Percentiles rank a stretch among this genome's conserved stretches.
phyloP scores from a whole-genome alignment of 2,329 filamentous ascomycete genomes.

The Diaporthe velutina region DNA sequence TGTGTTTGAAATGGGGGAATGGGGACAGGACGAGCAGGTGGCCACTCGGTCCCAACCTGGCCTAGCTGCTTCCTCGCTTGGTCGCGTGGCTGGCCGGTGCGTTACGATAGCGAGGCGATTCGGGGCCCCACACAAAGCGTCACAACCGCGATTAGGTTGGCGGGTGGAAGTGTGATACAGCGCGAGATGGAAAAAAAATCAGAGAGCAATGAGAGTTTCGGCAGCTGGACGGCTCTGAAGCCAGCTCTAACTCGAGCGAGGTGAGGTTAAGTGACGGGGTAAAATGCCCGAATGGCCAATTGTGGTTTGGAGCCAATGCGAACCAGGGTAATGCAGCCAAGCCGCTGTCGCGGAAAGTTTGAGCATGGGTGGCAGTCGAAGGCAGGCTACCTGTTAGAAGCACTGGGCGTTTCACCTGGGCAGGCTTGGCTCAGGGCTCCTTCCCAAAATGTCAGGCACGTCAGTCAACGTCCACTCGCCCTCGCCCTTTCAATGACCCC shows the following conservation, averaged over 20 bases:
- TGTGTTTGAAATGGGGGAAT: constrained; percentile 27
- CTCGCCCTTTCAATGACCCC: neutral
- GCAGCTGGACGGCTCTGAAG: constrained; percentile 10
- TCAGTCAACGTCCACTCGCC: neutral
- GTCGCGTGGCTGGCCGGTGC: neutral
- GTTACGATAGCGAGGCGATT: neutral
- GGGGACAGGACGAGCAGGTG: constrained; percentile 1
- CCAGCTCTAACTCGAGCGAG: neutral
- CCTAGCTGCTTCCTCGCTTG: constrained; percentile 6
- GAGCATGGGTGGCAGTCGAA: neutral
- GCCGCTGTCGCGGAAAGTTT: constrained; percentile 27
- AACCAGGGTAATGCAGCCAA: neutral
- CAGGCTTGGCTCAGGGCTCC: constrained; percentile 1
- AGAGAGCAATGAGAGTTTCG: constrained; percentile 1
- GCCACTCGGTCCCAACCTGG: neutral
- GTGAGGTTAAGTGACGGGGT: neutral
- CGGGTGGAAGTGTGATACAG: neutral
- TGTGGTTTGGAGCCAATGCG: neutral
- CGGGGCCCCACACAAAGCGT: constrained; percentile 4
- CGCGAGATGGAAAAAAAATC: neutral
- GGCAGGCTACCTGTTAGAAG: constrained; percentile 1
- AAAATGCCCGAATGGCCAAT: constrained; percentile 4
- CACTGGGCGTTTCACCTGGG: constrained; percentile 28
- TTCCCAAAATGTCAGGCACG: neutral
- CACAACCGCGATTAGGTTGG: neutral